Percentiles rank a stretch among this genome's conserved stretches.
Conservation (phyloP, 352 stramenopile species). For the Pythium dissimile region DNA sequence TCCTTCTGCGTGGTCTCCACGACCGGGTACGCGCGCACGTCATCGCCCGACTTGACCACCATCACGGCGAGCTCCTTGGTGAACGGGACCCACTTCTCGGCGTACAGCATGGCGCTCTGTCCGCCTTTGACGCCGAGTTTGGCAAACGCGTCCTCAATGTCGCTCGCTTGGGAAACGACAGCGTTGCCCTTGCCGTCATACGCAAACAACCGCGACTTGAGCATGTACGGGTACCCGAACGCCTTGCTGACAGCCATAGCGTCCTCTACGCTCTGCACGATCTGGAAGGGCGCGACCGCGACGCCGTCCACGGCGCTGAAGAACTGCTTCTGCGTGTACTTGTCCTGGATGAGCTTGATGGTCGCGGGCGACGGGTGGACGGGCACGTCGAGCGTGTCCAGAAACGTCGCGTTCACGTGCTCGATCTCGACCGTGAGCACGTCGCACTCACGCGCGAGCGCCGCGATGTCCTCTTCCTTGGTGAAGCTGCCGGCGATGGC, state of each 20-base stretch:
- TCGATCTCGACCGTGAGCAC: constrained; percentile 98
- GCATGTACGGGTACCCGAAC: constrained; percentile 97
- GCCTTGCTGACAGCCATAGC: constrained; percentile 38
- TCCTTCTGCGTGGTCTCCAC: constrained; percentile 97
- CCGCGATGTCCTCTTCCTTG: constrained; percentile 58
- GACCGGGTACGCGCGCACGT: constrained; percentile 92
- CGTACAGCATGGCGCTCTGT: constrained; percentile 68
- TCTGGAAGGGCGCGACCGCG: constrained; percentile 49
- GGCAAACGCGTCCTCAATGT: constrained; percentile 80
- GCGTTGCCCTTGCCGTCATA: constrained; percentile 98
- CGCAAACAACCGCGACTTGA: constrained; percentile 94
- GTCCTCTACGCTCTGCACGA: constrained; percentile 39
- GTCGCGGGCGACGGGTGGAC: constrained; percentile 88
- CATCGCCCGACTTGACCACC: constrained; percentile 86
- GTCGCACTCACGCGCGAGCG: constrained; percentile 83
- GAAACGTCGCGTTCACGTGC: constrained; percentile 93
- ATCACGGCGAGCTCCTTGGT: constrained; percentile 96
- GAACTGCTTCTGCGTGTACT: constrained; percentile 95
- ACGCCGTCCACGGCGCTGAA: constrained; percentile 47
- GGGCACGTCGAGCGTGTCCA: constrained; percentile 84
- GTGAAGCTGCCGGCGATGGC: constrained; percentile 82
- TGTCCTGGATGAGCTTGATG: constrained; percentile 97
- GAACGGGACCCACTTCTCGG: constrained; percentile 97
- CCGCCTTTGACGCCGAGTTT: constrained; percentile 58
- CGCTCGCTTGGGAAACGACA: constrained; percentile 80